Conservation (phyloP, 768 basidiomycete species). For the Rhizopogon roseolus region DNA sequence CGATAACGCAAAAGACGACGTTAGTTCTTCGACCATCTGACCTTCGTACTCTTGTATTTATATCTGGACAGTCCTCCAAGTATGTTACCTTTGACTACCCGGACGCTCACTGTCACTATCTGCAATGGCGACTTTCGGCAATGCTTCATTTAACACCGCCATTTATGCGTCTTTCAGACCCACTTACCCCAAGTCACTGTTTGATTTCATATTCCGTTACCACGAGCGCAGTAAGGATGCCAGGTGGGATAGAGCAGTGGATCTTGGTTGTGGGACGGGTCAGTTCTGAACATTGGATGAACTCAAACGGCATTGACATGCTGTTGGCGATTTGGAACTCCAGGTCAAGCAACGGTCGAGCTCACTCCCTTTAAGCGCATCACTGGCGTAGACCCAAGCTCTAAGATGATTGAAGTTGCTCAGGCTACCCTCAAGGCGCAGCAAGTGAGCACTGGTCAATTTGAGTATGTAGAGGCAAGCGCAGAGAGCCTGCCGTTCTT, state of each 20-base stretch:
- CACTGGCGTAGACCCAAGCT: constrained; percentile 71
- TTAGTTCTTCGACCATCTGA: neutral
- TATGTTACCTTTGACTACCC: neutral
- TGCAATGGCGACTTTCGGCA: constrained; percentile 73
- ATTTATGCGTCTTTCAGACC: constrained; percentile 68
- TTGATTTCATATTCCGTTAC: constrained; percentile 56
- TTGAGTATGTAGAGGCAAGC: constrained; percentile 32
- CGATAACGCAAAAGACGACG: neutral
- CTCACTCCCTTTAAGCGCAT: constrained; percentile 54
- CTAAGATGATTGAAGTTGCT: constrained; percentile 62
- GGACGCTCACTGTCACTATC: neutral
- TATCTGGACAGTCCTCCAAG: neutral
- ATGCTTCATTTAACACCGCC: constrained; percentile 61
- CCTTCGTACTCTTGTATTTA: neutral
- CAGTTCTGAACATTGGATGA: constrained; percentile 10
- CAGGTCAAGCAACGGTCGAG: constrained; percentile 70
- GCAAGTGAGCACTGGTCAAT: constrained; percentile 9
- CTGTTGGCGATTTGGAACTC: neutral
- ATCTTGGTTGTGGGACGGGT: constrained; percentile 88
- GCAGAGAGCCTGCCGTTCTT: constrained; percentile 56
- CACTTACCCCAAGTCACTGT: constrained; percentile 65
- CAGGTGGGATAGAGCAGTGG: constrained; percentile 57
- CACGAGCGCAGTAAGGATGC: constrained; percentile 32
- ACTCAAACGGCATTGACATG: neutral
- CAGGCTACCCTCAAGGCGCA: constrained; percentile 20